Conservation (phyloP, 1,284 basidiomycete genomes). For the Cutaneotrichosporon sp. region DNA sequence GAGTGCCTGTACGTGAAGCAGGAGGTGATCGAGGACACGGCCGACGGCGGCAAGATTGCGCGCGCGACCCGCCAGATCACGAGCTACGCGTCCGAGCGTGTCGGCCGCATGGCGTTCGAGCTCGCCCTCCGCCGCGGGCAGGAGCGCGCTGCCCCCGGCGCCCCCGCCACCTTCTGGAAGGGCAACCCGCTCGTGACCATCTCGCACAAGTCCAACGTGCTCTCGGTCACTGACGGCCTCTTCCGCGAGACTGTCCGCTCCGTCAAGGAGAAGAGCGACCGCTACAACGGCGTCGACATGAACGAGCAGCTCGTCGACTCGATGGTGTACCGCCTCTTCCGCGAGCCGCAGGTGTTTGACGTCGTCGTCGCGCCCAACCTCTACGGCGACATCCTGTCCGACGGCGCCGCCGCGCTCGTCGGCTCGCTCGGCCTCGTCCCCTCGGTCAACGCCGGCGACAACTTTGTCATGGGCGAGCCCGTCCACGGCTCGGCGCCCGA, state of each 20-base stretch:
- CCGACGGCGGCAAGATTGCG: conserved; percentile 75
- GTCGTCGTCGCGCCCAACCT: conserved; percentile 96
- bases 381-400: conserved; percentile 99
- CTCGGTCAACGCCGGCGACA: conserved; percentile 93
- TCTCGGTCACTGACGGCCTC: conserved; percentile 93
- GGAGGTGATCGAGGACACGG: conserved; percentile 63
- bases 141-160: conserved; percentile 44
- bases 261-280: conserved; percentile 64
- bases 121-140: conserved; percentile 68
- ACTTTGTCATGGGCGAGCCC: conserved; percentile 82
- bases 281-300: conserved; percentile 72
- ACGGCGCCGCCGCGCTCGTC: conserved; percentile 96
- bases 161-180: conserved; percentile 44
- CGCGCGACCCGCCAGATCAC: conserved; percentile 95
- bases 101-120: conserved; percentile 94
- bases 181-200: conserved; percentile 71
- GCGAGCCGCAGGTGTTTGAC: conserved; percentile 75
- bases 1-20: conserved; percentile 99
- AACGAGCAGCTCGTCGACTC: conserved; percentile 98
- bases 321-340: conserved; percentile 91
- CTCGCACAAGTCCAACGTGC: conserved; percentile 96
- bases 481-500: conserved; percentile 93
- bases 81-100: conserved; percentile 82
- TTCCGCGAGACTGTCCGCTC: conserved; percentile 85
- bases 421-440: conserved; percentile 96